Base-by-base conservation (phyloP, 352 stramenopile genomes). In the Phytophthora megakarya region DNA sequence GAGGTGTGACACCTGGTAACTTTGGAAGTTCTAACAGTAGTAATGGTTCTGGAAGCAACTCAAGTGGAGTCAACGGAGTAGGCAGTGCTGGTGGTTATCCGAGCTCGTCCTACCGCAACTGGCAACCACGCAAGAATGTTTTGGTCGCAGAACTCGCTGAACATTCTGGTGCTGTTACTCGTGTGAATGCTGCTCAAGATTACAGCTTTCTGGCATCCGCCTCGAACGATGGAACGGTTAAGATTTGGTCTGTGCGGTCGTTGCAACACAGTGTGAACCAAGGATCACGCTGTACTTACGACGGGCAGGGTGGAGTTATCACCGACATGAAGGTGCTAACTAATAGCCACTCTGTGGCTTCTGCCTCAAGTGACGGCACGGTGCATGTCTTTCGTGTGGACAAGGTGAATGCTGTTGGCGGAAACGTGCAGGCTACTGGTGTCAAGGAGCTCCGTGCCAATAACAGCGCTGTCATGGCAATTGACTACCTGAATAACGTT, bases 351-450 rank as follows among this genome's bases (percentile, higher is more conserved):
- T 98, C 95, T 21, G 86, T 99, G 22, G 96, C 95, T 19, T 97
- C 89, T 2, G 86, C 85, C 3, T 96, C 81, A 2, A 95, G 82
- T 46, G 92, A 97, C 43, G 95, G 89, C 9, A 93, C 80, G 13
- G 80, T 99, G 13, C 97, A 99, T 69, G 91, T 99, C 3, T 99
- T 98, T 86, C 87, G 95, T 42, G 94, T 99, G 50, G 97, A 99
- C 53, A 89, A 96, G 33, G 80, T 95, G 37, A 90, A 76, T 58
- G 68, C 79, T 7, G 73, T 79, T 12, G 80, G 76, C 28, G 81
- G 81, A 15, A 93, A 91, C 45, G 88, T 91, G 52, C 83, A 92
- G 16, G 73, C 80, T 0, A 89, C 65, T 18, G 84, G 80, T 3
- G 54, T 95, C 25, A 90, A 90, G 42, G 86, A 95, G 52, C 71